Evolutionary conservation across 805 yeast genomes (phyloP).

Genomic region (Naumovozyma castellii): DNA sequence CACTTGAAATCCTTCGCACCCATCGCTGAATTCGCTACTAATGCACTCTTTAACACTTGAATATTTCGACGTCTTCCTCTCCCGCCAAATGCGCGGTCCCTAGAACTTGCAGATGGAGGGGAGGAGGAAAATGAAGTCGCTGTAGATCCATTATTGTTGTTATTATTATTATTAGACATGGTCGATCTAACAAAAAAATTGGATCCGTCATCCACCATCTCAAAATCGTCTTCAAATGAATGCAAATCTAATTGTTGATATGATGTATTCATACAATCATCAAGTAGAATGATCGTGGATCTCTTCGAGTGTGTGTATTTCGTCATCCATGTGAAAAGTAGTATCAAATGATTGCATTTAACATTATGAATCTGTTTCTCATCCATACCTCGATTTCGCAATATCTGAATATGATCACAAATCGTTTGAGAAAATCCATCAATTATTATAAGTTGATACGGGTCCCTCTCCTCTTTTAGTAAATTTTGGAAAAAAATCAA

Average conservation of each 20-base stretch:
- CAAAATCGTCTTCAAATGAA: constrained; percentile 11
- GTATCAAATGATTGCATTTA: constrained; percentile 21
- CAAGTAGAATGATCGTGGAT: constrained; percentile 18
- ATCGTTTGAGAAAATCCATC: constrained; percentile 28
- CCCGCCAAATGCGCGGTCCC: not conserved
- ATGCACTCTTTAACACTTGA: constrained; percentile 24
- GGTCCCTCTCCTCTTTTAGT: constrained; percentile 1
- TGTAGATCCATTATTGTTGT: not conserved
- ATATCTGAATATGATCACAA: constrained; percentile 15
- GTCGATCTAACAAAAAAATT: constrained; percentile 16
- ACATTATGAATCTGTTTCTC: constrained; percentile 18
- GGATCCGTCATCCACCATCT: constrained; percentile 12
- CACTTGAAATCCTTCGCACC: constrained; percentile 24
- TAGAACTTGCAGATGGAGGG: not conserved
- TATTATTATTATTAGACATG: not conserved
- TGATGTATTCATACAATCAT: constrained; percentile 28
- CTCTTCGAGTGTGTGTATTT: constrained; percentile 18
- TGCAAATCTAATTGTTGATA: constrained; percentile 8
- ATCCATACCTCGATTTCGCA: constrained; percentile 2
- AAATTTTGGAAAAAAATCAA: constrained; percentile 18
- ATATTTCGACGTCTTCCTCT: constrained; percentile 12
- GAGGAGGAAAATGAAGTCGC: not conserved
- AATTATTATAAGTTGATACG: constrained; percentile 19
- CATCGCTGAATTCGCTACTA: constrained; percentile 25
- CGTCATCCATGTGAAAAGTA: constrained; percentile 22